These are phyloP conservation scores for Pseudozyma pruni DNA, from an alignment of 1,284 basidiomycete species.

Conservation along the genomic window DNA sequence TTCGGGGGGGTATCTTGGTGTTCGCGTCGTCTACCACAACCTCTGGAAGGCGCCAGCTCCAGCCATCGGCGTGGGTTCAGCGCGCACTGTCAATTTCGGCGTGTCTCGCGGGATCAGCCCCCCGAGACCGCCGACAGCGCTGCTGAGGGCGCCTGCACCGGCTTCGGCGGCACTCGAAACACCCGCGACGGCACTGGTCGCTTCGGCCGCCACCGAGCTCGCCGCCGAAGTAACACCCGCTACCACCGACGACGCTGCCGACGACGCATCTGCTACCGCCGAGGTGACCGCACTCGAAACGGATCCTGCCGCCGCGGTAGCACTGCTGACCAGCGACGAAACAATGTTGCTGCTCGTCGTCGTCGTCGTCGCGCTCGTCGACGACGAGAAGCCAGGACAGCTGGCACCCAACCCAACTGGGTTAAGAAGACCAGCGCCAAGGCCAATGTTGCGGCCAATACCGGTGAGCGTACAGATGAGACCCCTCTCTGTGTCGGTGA, in stretches of 20 bases:
- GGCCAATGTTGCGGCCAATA: constrained; percentile 4
- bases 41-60: no score
- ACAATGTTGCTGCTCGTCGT: constrained; percentile 12
- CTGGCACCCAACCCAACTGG: constrained; percentile 12
- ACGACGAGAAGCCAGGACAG: constrained; percentile 26
- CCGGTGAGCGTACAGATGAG: constrained; percentile 16
- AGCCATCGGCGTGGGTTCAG: background rate
- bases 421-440: constrained; percentile 15
- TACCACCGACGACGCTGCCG: background rate
- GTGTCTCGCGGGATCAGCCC: no score
- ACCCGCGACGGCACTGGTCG: background rate
- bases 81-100: background rate
- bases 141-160: background rate
- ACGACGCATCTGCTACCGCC: background rate
- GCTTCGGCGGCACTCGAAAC: background rate
- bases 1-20: no score
- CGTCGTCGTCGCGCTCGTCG: constrained; percentile 4
- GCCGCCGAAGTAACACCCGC: background rate
- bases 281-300: constrained; percentile 2
- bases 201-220: no score
- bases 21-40: no score
- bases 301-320: no score
- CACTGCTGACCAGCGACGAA: constrained; percentile 2
- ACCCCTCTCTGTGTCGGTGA: constrained; percentile 10
- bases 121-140: background rate